These are phyloP conservation scores for Passalora sequoiae DNA, from an alignment of 2,329 filamentous ascomycete genomes.

Conservation along the genomic window DNA sequence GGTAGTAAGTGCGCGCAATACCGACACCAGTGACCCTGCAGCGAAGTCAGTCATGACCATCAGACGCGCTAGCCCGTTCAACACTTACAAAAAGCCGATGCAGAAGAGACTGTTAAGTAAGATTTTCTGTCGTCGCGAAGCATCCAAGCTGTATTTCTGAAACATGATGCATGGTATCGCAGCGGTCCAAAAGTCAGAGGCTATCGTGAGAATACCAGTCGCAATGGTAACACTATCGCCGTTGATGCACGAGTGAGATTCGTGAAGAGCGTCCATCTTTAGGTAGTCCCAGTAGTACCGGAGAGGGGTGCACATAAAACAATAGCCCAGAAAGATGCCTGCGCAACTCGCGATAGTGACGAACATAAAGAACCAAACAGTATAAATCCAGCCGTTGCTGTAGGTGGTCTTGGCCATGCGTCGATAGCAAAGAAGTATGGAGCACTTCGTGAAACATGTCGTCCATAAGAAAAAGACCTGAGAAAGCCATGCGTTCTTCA, in stretches of 20 bases:
- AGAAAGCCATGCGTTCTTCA: constrained; percentile 16
- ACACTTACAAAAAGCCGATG: constrained; percentile 16
- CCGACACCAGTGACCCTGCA: constrained; percentile 20
- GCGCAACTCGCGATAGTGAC: constrained; percentile 18
- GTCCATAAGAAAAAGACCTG: constrained; percentile 21
- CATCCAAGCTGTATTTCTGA: constrained; percentile 14
- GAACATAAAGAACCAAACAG: constrained; percentile 16
- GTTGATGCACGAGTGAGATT: constrained; percentile 14
- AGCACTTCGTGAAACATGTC: constrained; percentile 21
- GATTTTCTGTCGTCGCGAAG: constrained; percentile 19
- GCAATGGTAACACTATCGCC: constrained; percentile 8
- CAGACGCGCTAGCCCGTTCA: background rate
- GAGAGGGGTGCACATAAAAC: constrained; percentile 20
- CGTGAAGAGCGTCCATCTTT: constrained; percentile 1
- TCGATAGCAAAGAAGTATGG: constrained; percentile 28
- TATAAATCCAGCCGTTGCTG: constrained; percentile 13
- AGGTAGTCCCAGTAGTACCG: constrained; percentile 21
- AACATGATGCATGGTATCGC: constrained; percentile 22
- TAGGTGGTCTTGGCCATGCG: constrained; percentile 17
- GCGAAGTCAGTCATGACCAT: background rate
- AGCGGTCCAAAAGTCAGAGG: constrained; percentile 25
- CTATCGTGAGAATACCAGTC: constrained; percentile 20
- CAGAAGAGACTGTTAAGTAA: constrained; percentile 23
- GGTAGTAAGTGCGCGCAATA: constrained; percentile 23
- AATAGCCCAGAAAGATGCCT: constrained; percentile 16